A percentile compares a stretch with the other conserved stretches of the same genome.
Evolutionary conservation across 2,329 filamentous ascomycete species (phyloP).

Genomic region (Fusarium algeriense): DNA sequence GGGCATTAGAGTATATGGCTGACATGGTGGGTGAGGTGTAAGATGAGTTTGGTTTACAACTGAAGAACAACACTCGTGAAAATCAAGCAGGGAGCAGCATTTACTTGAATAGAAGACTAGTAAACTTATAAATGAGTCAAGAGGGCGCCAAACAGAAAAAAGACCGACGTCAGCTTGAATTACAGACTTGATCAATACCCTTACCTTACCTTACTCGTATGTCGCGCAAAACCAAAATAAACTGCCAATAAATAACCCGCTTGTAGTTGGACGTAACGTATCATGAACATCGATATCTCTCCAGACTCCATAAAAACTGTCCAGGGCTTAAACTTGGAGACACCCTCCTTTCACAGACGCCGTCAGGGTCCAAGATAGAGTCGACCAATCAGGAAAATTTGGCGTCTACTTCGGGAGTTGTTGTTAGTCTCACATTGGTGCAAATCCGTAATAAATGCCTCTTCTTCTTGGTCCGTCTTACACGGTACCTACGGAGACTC

Average conservation of each 20-base stretch:
- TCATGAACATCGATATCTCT: constrained; percentile 22
- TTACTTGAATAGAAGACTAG: constrained; percentile 12
- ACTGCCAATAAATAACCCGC: constrained; percentile 14
- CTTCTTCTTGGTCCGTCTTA: constrained; percentile 34
- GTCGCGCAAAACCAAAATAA: constrained; percentile 27
- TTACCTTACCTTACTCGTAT: constrained; percentile 26
- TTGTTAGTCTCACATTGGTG: constrained; percentile 32
- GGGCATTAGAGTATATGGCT: constrained; percentile 46
- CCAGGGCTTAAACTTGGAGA: constrained; percentile 27
- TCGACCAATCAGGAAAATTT: constrained; percentile 42
- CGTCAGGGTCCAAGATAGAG: constrained; percentile 16
- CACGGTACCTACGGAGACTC: constrained; percentile 17
- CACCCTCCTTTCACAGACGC: constrained; percentile 26
- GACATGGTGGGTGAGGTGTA: constrained; percentile 41
- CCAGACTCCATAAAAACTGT: constrained; percentile 34
- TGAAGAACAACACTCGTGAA: background rate
- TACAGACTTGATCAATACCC: constrained; percentile 15
- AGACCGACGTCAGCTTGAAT: constrained; percentile 31
- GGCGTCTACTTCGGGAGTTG: constrained; percentile 46
- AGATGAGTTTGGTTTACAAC: background rate
- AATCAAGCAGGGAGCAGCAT: background rate
- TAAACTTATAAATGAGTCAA: constrained; percentile 24
- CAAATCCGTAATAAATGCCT: constrained; percentile 39
- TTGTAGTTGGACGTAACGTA: constrained; percentile 32
- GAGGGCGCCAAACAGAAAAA: constrained; percentile 20